Evolutionary conservation across 2,329 filamentous ascomycete genomes (phyloP), one percentile per base, ranked within the genome.

Genomic region (Rutstroemia sp.): DNA sequence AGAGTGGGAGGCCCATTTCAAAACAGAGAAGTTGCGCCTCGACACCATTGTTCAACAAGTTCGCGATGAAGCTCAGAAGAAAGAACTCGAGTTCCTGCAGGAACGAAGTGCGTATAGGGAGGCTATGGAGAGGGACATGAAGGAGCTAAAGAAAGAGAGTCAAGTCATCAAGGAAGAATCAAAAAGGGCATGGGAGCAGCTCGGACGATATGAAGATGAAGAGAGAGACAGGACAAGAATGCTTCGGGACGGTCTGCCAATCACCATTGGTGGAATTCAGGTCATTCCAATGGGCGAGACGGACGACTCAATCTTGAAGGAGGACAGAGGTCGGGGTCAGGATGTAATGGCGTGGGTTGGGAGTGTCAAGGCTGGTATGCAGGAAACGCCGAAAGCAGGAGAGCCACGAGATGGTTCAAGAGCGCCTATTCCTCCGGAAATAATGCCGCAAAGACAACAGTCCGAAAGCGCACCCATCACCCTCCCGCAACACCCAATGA

Each of bases 141-240:
- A 18, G 37, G 52, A 50, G 25, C 8, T 55, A 9, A 55, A 50
- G 46, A 55, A 50, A 47, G 52, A 55, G 41, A 55, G 52, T 25
- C 45, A 21, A 18, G 52, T 55, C 18, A 55, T 55, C n/a, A 55
- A 55, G 37, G 52, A 96, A 65, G 94, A 99, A 72, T 92, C 94
- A 7, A 85, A 92, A 41, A 83, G 94, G 57, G 94, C 94, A 1
- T 99, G 94, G 94, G 94, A 99, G 74, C 92, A 97, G 71, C 82
- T 99, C 1, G 94, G 94, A 23, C 82, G 92, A 50, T 84, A 91
- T 53, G 94, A 97, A 72, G 90, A 96, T 68, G 90, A 95, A 72
- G 92, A 96, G 71, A 84, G 92, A 9, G 92, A 96, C 60, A 82
- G 90, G 46, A 94, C 89, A 2, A 79, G 83, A 30, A 91, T 90